Conservation (phyloP, 1,284 basidiomycete genomes). For the Melampsora americana region DNA sequence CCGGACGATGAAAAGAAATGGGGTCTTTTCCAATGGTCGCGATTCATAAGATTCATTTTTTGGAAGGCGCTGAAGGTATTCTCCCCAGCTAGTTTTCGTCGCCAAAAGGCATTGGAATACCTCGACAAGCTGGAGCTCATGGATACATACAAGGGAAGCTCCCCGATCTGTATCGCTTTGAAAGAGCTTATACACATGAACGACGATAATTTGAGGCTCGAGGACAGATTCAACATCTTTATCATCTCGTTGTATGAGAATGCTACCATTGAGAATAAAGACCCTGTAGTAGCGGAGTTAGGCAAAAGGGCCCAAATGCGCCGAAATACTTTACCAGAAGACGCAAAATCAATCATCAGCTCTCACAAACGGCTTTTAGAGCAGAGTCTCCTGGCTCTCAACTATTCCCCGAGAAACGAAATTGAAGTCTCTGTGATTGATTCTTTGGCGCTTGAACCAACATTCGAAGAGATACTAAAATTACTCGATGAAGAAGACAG, state of each 20-base stretch:
- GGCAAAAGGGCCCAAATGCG: background rate
- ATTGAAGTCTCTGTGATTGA: background rate
- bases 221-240: constrained; percentile 2
- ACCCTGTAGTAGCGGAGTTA: background rate
- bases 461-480: background rate
- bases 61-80: background rate
- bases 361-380: background rate
- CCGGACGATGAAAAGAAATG: background rate
- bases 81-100: background rate
- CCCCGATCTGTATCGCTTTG: background rate
- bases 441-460: background rate
- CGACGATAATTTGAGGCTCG: background rate
- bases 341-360: background rate
- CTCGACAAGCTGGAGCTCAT: background rate
- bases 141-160: background rate
- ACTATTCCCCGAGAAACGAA: background rate
- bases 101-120: background rate
- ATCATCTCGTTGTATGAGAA: background rate
- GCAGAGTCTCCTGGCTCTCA: background rate
- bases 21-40: background rate
- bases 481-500: background rate
- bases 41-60: background rate
- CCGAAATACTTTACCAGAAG: background rate
- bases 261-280: background rate
- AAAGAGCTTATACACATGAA: background rate